These are phyloP conservation scores for Coccomyxa subellipsoidea DNA, from an alignment of 163 green algal genomes.

Conservation along the genomic window DNA sequence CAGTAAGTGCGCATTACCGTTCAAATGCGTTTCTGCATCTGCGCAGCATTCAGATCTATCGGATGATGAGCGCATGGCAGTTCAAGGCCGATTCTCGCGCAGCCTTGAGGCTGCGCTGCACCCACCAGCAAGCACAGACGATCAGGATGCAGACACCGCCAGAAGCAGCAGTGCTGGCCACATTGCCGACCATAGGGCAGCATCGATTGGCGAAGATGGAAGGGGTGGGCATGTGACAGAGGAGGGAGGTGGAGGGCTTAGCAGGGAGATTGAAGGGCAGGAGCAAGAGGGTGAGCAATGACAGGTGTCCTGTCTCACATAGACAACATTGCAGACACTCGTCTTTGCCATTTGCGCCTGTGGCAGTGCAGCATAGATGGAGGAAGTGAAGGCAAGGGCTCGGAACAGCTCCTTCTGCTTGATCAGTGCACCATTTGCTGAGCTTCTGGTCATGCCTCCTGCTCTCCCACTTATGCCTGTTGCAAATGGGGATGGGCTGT, in stretches of 20 bases:
- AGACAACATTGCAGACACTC: too few relatives aligned
- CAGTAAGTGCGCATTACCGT: too few relatives aligned
- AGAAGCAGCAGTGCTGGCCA: not conserved
- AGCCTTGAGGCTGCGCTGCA: not conserved
- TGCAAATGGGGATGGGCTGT: too few relatives aligned
- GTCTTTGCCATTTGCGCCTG: too few relatives aligned
- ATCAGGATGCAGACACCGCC: not conserved
- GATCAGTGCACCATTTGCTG: too few relatives aligned
- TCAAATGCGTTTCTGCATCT: not conserved
- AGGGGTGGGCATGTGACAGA: not conserved
- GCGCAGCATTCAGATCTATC: not conserved
- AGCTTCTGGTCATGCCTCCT: too few relatives aligned
- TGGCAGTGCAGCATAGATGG: too few relatives aligned
- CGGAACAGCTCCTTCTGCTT: too few relatives aligned
- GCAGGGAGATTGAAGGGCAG: not conserved
- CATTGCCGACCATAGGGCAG: not conserved
- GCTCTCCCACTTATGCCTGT: too few relatives aligned
- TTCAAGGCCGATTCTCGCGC: not conserved
- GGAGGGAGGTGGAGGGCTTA: not conserved
- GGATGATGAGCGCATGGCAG: not conserved
- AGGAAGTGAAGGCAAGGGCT: too few relatives aligned
- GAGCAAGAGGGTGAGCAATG: not conserved
- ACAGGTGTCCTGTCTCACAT: too few relatives aligned
- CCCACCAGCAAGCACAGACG: not conserved
- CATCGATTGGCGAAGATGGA: not conserved